A percentile compares a stretch with the other conserved stretches of the same genome.
These are phyloP conservation scores for Paramecium pentaurelia DNA, from an alignment of 73 alveolate species.

Conservation along the genomic window DNA sequence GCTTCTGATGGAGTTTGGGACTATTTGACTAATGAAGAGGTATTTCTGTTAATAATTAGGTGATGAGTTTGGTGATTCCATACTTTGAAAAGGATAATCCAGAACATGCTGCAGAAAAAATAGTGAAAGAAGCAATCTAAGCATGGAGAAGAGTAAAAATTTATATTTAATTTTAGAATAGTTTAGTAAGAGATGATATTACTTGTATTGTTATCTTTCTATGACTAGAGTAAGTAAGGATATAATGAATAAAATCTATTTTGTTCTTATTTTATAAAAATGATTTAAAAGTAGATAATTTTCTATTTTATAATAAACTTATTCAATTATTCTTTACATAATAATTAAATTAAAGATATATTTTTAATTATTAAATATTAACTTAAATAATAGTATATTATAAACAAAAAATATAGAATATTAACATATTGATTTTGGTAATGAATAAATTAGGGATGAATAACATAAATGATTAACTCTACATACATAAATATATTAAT, in stretches of 20 bases:
- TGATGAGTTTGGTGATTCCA: constrained; percentile 6
- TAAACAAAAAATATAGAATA: no score
- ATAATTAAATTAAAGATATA: no score
- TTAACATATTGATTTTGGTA: no score
- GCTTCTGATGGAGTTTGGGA: constrained; percentile 89
- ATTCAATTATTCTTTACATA: no score
- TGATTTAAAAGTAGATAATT: no score
- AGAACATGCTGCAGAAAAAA: neutral
- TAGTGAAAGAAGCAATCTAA: neutral
- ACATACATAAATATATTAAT: no score
- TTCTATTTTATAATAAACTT: no score
- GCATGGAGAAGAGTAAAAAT: constrained; percentile 33
- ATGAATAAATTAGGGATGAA: no score
- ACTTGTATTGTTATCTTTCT: constrained; percentile 51
- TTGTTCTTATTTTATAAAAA: neutral
- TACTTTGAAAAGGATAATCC: constrained; percentile 8
- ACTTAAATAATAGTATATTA: no score
- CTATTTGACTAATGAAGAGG: constrained; percentile 76
- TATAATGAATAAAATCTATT: neutral
- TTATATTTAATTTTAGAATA: neutral
- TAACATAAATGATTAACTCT: no score
- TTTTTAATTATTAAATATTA: no score
- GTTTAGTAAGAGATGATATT: constrained; percentile 48
- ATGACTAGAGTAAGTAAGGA: neutral
- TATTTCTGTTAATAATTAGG: neutral